Evolutionary conservation across 1,284 basidiomycete genomes (phyloP), one percentile per base, ranked within the genome.

Genomic region (Thelephora terrestris): DNA sequence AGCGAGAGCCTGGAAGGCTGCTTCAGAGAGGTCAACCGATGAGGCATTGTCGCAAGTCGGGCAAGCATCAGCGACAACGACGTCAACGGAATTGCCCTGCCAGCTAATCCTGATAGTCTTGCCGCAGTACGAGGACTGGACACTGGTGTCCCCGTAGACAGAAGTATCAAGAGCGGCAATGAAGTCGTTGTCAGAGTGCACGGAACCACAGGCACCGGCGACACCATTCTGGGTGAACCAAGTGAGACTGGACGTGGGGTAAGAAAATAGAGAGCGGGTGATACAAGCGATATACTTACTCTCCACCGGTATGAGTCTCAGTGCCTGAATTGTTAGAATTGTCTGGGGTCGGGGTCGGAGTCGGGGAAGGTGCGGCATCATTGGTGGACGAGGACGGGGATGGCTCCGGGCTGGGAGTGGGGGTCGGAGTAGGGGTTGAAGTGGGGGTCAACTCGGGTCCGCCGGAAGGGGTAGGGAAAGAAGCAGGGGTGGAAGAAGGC

Each of bases 1-100:
- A 32, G 76, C 81, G 49, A 94, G 76, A 16, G 62, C 56, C 40
- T 70, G 49, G 75, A 96, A 96, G 23, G 89, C 82, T 45, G 60
- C 79, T n/a, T 62, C 54, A 12, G 88, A 91, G 50, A 96, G 75
- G 63, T 97, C 93, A 59, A 97, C 79, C 18, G 80, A 84, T 62
- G 83, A 70, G 32, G 47, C 46, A 52, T 74, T 75, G 0, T 57
- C 32, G 71, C 93, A 97, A 7, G 80, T 81, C n/a, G 91, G 91
- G 75, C 92, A 95, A 21, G 73, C 80, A 58, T 94, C 91, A 14
- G 75, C 83, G 56, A 93, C 72, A 20, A 70, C 74, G 50, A 81
- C 90, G 2, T 64, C 71, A 52, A 87, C 76, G 17, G 63, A 64
- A 63, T 77, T 72, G 53, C 73, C 71, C 64, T 79, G 82, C 48